Evolutionary conservation across 2,329 filamentous ascomycete species (phyloP), one percentile per base, ranked within the genome.

Genomic region (Fusarium liriodendri): DNA sequence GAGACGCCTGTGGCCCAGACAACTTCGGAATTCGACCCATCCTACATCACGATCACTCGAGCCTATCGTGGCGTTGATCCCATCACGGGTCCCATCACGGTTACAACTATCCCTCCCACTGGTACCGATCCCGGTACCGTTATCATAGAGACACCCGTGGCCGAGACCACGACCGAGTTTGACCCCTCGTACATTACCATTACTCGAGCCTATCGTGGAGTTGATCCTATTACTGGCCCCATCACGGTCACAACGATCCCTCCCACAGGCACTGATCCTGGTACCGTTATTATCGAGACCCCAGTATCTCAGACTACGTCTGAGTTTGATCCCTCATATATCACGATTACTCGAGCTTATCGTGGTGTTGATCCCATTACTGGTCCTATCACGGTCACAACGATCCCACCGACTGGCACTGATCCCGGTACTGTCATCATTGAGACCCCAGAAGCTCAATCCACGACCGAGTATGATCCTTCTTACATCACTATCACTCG

Each of bases 271-370:
- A 40, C 27, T 5, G 29, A 47, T 2, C 62, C 62, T 7, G 62
- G 62, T 11, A 64, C 62, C 18, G 29, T 64, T 5, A 59, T 70
- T 6, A 65, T 70, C 7, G 59, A 69, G 20, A 70, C 70, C 16
- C 42, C 42, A 9, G 42, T 9, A 16, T 20, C 40, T 5, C 40
- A 45, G 40, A 45, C 40, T 4, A 45, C n/a, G 6, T 7, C 40
- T 3, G 40, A 22, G n/a, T 42, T 42, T 22, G 40, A 47, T 9
- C 57, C 57, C 6, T 60, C 38, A 6, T 62, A 47, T n/a, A 45
- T 47, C 6, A 62, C 59, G 2, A 45, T 62, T 18, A 52, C 29
- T n/a, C 25, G 42, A 16, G 14, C 60, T 5, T 52, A 62, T 3
- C 27, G 42, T 6, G 42, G 42, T 3, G 16, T 47, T 11, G 60